A percentile compares a stretch with the other conserved stretches of the same genome.
Evolutionary conservation across 768 basidiomycete genomes (phyloP).

Genomic region (Butyriboletus loyo): DNA sequence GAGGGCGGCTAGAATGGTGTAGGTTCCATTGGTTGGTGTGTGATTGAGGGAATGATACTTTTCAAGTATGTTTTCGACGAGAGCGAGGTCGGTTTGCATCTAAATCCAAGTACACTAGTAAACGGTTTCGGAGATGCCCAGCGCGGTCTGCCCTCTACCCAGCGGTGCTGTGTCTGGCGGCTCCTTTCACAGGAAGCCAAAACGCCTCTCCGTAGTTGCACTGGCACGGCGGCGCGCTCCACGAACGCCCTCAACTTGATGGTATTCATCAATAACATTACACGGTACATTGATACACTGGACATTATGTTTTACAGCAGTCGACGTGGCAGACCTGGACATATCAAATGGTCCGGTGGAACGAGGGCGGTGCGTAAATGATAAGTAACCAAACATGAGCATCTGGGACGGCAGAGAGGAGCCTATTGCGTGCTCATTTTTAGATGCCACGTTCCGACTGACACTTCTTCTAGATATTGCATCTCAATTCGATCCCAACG

Average conservation of each 20-base stretch:
- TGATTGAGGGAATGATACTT: slow-evolving; percentile 47
- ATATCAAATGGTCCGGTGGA: slow-evolving; percentile 11
- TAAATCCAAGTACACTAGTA: too few relatives aligned
- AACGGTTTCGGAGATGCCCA: too few relatives aligned
- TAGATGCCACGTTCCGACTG: slow-evolving; percentile 71
- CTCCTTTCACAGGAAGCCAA: too few relatives aligned
- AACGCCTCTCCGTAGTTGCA: too few relatives aligned
- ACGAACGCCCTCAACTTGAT: neutral
- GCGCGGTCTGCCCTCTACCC: too few relatives aligned
- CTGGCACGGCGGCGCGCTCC: too few relatives aligned
- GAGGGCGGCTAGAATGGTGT: slow-evolving; percentile 59
- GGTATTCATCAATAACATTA: slow-evolving; percentile 23
- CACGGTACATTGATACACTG: slow-evolving; percentile 20
- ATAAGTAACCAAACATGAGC: slow-evolving; percentile 9
- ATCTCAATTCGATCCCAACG: slow-evolving; percentile 66
- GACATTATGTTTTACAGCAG: slow-evolving; percentile 20
- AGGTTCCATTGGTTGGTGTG: slow-evolving; percentile 52
- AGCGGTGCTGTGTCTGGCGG: too few relatives aligned
- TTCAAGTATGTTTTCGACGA: slow-evolving; percentile 40
- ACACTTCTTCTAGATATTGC: slow-evolving; percentile 67
- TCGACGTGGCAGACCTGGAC: slow-evolving; percentile 4
- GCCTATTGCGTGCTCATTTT: slow-evolving; percentile 40
- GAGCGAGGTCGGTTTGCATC: slow-evolving; percentile 15
- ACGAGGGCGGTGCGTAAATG: slow-evolving; percentile 5
- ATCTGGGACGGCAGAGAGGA: neutral